Base-by-base conservation (phyloP, 345 rosid species). In the Leavenworthia alabamica region DNA sequence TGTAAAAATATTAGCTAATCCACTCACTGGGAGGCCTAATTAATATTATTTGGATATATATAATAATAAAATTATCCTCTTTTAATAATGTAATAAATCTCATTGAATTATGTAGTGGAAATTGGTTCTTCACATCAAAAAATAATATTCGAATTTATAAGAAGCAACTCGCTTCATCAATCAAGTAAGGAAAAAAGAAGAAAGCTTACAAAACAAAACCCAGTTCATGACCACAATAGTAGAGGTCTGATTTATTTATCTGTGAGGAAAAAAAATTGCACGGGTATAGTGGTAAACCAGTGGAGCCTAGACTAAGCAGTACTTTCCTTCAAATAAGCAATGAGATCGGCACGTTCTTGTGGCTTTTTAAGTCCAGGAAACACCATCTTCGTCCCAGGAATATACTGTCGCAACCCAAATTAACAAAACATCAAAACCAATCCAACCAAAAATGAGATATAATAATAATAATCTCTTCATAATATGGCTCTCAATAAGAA, bases 291-390 rank as follows among this genome's bases (percentile, higher is more conserved):
- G 8, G 20, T 36, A 59, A 22, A 10, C 52, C 28, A 3, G 20
- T 8, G 6, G 13, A 22, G 11, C 15, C 35, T 51, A 8, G 42
- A 62, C 42, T 55, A 70, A 11, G 90, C 86, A 32, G 95, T 79
- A 10, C 90, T 65, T 69, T 76, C 72, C 80, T 84, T 86, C 75
- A 86, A 73, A 58, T 82, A 86, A 7, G 95, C 88, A 5, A 86
- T 86, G 67, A 84, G 95, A 48, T 86, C 85, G 0, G 86, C 86
- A 22, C 90, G 90, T 0, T 84, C 90, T 64, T 86, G 86, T 13
- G 95, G 90, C 76, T 86, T 86, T 78, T 86, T 86, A 79, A 84
- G 49, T 66, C 95, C 90, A 50, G 90, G 90, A 63, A 86, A 86
- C 58, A 86, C 95, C 95, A 84, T 84, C 77, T 86, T 86, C 15